Evolutionary conservation across 768 basidiomycete genomes (phyloP).

Genomic region (Glaciozyma antarctica): DNA sequence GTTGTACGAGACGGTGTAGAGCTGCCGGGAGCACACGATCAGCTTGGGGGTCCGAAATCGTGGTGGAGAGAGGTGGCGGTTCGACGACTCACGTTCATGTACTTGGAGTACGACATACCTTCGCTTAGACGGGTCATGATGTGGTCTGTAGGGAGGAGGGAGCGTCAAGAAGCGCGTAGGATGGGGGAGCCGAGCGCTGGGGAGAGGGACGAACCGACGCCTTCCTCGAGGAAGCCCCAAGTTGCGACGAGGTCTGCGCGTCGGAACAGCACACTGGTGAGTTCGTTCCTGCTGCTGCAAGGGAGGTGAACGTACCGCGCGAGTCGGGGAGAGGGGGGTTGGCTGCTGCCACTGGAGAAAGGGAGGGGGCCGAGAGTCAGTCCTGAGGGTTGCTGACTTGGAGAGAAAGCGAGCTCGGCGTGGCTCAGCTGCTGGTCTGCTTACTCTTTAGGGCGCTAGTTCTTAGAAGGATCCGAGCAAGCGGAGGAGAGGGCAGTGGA

Average conservation of each 20-base stretch:
- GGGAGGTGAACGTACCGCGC: slow-evolving; percentile 14
- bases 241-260: slow-evolving; percentile 65
- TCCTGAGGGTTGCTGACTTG: neutral
- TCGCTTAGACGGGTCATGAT: slow-evolving; percentile 34
- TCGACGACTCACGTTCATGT: slow-evolving; percentile 30
- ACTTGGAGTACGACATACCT: slow-evolving; percentile 35
- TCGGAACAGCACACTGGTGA: neutral
- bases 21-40: slow-evolving; percentile 21
- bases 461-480: too few relatives aligned
- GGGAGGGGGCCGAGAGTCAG: neutral
- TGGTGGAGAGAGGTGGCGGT: slow-evolving; percentile 4
- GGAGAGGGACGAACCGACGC: slow-evolving; percentile 35
- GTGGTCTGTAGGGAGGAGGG: slow-evolving; percentile 17
- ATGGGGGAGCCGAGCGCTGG: neutral
- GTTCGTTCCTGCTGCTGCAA: neutral
- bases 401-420: neutral
- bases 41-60: neutral
- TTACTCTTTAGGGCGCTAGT: too few relatives aligned
- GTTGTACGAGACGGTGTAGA: slow-evolving; percentile 93
- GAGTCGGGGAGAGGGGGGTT: slow-evolving; percentile 15
- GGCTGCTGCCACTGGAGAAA: slow-evolving; percentile 5
- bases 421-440: neutral
- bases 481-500: neutral
- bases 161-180: neutral
- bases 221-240: slow-evolving; percentile 78